phyloP scores from a whole-genome alignment of 352 stramenopile genomes.

The Phytophthora boehmeriae region DNA sequence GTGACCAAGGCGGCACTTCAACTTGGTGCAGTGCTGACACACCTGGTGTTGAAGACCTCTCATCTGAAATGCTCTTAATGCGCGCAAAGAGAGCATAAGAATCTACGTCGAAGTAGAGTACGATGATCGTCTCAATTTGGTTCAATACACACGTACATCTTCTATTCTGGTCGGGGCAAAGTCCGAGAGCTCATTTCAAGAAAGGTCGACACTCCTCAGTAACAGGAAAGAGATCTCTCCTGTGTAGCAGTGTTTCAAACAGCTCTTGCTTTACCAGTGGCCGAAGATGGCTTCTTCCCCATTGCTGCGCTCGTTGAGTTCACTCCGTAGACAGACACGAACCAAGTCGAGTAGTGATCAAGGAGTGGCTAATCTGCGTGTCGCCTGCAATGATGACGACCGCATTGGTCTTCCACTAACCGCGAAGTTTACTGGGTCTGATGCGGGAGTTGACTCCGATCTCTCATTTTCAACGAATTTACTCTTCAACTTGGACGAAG shows the following conservation, averaged over 20 bases:
- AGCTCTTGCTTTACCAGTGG: background rate
- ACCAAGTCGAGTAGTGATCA: background rate
- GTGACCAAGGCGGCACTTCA: no score
- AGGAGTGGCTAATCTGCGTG: background rate
- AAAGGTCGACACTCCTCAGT: slow-evolving; percentile 1
- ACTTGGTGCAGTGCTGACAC: no score
- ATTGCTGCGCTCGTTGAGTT: background rate
- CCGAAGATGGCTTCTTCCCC: background rate
- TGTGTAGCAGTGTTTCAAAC: background rate
- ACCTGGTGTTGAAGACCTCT: no score
- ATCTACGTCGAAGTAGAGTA: no score
- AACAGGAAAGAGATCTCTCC: background rate
- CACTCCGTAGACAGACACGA: background rate
- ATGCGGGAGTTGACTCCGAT: slow-evolving; percentile 35
- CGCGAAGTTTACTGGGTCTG: no score
- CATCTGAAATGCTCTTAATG: no score
- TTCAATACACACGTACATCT: background rate
- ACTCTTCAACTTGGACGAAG: slow-evolving; percentile 79
- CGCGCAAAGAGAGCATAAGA: no score
- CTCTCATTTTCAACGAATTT: slow-evolving; percentile 78
- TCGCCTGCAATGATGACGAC: background rate
- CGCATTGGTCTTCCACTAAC: background rate
- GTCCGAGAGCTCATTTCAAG: background rate
- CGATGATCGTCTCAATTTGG: no score
- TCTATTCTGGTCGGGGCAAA: slow-evolving; percentile 1